phyloP scores from a whole-genome alignment of 805 yeast genomes.

The Candida berthetii region DNA sequence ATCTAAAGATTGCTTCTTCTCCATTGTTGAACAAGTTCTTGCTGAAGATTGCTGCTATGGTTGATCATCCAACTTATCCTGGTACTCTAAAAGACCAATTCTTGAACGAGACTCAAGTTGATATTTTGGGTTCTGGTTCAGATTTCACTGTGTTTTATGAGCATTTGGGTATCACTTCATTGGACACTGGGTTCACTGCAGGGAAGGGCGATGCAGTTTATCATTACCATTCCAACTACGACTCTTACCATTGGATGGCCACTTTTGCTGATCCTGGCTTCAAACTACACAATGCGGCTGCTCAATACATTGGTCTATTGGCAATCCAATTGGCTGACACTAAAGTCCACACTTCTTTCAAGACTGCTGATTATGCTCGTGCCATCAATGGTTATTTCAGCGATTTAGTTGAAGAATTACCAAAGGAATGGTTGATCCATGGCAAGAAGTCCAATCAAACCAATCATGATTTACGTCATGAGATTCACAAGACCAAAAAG shows the following conservation, averaged over 20 bases:
- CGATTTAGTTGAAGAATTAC: conserved; percentile 28
- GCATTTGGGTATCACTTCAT: conserved; percentile 52
- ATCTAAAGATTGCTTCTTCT: conserved; percentile 43
- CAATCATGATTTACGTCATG: conserved; percentile 5
- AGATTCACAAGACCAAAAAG: conserved; percentile 20
- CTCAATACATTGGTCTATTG: conserved; percentile 48
- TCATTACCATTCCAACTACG: conserved; percentile 74
- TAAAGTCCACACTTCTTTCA: conserved; percentile 36
- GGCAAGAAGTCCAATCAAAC: conserved; percentile 2
- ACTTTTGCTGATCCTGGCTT: conserved; percentile 57
- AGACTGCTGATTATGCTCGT: conserved; percentile 28
- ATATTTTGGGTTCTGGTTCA: conserved; percentile 61
- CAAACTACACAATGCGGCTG: conserved; percentile 47
- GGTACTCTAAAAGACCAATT: conserved; percentile 21
- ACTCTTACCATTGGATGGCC: conserved; percentile 67
- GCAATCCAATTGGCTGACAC: conserved; percentile 42
- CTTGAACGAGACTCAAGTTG: conserved; percentile 25
- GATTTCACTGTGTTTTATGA: conserved; percentile 61
- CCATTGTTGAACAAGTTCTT: conserved; percentile 50
- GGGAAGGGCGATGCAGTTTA: conserved; percentile 49
- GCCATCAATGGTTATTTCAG: conserved; percentile 31
- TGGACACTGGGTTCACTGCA: conserved; percentile 50
- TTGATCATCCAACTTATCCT: conserved; percentile 36
- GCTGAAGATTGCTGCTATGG: conserved; percentile 33
- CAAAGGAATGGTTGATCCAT: conserved; percentile 28